These are phyloP conservation scores for Pseudogymnoascus sp. DNA, from an alignment of 2,329 filamentous ascomycete species.

Conservation along the genomic window DNA sequence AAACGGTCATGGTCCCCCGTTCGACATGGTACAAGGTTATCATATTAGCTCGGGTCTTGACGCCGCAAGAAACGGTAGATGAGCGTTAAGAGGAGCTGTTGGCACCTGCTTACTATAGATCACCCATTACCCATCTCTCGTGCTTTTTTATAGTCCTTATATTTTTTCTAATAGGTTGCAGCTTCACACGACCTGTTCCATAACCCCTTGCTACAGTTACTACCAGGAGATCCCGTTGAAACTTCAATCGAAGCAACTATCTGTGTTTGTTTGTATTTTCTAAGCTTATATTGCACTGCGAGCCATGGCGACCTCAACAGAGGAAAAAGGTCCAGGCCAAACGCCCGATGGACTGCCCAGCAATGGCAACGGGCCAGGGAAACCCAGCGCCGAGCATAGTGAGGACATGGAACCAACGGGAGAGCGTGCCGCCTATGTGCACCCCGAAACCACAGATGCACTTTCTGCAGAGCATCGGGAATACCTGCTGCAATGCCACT, in stretches of 20 bases:
- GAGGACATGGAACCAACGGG: not conserved
- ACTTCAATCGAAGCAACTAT: not conserved
- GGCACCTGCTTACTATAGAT: not conserved
- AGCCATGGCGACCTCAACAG: not conserved
- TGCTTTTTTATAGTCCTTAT: not conserved
- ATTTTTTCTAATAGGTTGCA: not conserved
- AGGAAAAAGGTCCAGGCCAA: not conserved
- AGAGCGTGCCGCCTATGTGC: conserved; percentile 18
- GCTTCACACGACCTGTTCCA: not conserved
- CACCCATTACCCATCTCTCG: not conserved
- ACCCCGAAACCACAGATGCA: conserved; percentile 21
- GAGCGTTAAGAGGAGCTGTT: not conserved
- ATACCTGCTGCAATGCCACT: conserved; percentile 44
- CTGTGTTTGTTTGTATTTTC: not conserved
- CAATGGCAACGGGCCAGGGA: not conserved
- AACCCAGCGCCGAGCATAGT: not conserved
- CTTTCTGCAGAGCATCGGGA: conserved; percentile 39
- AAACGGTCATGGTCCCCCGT: not conserved
- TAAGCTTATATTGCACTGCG: not conserved
- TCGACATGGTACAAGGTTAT: not conserved
- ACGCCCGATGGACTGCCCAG: not conserved
- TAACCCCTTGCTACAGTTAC: not conserved
- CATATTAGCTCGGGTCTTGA: not conserved
- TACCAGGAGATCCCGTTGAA: not conserved
- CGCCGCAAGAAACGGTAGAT: not conserved